A percentile compares a stretch with the other conserved stretches of the same genome.
phyloP scores from a whole-genome alignment of 2,329 filamentous ascomycete species.

The Aspergillus tubingensis region DNA sequence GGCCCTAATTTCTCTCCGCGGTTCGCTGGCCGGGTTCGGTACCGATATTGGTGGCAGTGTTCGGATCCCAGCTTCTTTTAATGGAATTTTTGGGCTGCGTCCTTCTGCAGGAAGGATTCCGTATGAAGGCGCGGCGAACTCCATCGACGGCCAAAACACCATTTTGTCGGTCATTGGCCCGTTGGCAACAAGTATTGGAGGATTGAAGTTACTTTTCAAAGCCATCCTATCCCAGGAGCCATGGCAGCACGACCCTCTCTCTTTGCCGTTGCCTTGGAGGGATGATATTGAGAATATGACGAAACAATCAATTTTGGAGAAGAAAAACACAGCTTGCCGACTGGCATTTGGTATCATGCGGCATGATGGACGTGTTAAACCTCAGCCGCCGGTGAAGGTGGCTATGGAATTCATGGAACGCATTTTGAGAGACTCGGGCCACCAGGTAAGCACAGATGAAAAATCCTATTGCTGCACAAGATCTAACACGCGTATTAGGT shows the following conservation, averaged over 20 bases:
- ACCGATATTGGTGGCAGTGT: slow-evolving; percentile 33
- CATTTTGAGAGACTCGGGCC: not conserved
- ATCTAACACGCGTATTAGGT: not conserved
- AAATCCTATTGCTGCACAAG: fast-evolving
- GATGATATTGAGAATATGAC: not conserved
- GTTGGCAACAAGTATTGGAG: slow-evolving; percentile 31
- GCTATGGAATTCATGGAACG: not conserved
- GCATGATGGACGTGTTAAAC: not conserved
- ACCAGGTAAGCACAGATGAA: not conserved
- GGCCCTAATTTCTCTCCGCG: slow-evolving; percentile 32
- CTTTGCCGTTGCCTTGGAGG: slow-evolving; percentile 41
- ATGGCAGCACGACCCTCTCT: slow-evolving; percentile 41
- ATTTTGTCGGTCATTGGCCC: slow-evolving; percentile 39
- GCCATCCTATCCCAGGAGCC: slow-evolving; percentile 37
- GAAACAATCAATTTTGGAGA: no score
- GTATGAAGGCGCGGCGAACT: slow-evolving; percentile 36
- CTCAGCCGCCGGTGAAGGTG: not conserved
- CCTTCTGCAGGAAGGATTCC: slow-evolving; percentile 40
- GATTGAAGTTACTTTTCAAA: slow-evolving; percentile 32
- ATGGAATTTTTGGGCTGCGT: slow-evolving; percentile 44
- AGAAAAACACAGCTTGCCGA: no score
- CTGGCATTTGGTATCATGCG: not conserved
- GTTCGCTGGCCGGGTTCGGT: slow-evolving; percentile 30
- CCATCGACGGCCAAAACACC: slow-evolving; percentile 39
- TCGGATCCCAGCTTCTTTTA: not conserved